phyloP scores from a whole-genome alignment of 768 basidiomycete genomes.

The Hirschioporus abietinus region DNA sequence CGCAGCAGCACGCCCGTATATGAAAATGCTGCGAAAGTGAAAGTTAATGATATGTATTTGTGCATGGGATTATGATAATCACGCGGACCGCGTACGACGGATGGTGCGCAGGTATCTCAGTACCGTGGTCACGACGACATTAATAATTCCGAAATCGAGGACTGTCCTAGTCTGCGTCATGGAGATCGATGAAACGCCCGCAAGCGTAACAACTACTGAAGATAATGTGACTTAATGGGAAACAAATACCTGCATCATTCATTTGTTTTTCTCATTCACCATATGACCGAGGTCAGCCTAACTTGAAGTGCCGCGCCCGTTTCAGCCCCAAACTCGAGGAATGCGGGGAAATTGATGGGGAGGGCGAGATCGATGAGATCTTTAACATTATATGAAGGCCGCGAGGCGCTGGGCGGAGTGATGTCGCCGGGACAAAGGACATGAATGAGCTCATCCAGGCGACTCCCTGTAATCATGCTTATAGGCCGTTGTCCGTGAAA shows the following conservation, averaged over 20 bases:
- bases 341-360: not conserved
- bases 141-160: not conserved
- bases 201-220: not conserved
- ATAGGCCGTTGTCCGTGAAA: too few relatives aligned
- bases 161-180: not conserved
- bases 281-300: too few relatives aligned
- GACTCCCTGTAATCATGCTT: too few relatives aligned
- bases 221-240: not conserved
- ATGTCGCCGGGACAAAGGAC: not conserved
- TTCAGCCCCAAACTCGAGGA: not conserved
- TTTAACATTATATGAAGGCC: not conserved
- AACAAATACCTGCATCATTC: not conserved
- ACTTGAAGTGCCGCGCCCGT: not conserved
- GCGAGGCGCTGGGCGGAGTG: not conserved
- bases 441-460: not conserved
- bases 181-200: not conserved
- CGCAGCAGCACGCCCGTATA: too few relatives aligned
- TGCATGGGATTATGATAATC: not conserved
- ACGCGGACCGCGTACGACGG: not conserved
- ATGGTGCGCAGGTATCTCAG: not conserved
- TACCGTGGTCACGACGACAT: not conserved
- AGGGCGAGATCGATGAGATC: not conserved
- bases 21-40: not conserved
- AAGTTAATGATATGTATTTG: not conserved
- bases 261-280: not conserved